Evolutionary conservation across 2,329 filamentous ascomycete species (phyloP).

Genomic region (Aspergillus sergii): DNA sequence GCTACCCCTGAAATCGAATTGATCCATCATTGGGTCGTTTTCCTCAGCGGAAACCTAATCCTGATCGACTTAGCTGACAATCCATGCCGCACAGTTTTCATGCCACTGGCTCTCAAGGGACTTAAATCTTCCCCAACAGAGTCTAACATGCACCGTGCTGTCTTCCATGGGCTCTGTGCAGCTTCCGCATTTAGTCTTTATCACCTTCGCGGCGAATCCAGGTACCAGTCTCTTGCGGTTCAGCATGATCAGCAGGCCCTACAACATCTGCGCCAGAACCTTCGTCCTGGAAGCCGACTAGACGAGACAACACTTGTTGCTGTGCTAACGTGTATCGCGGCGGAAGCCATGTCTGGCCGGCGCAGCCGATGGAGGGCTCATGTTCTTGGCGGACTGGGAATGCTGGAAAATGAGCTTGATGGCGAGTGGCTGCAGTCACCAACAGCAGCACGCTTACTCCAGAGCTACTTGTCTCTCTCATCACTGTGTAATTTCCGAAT

Average conservation of each 20-base stretch:
- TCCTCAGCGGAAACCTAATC: conserved; percentile 33
- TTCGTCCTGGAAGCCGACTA: conserved; percentile 15
- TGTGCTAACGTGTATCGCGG: conserved; percentile 23
- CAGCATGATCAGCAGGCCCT: conserved; percentile 33
- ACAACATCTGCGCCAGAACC: conserved; percentile 28
- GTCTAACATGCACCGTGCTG: conserved; percentile 30
- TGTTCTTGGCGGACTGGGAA: conserved; percentile 24
- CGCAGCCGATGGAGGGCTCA: conserved; percentile 28
- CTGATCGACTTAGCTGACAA: conserved; percentile 33
- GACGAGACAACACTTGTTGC: conserved; percentile 24
- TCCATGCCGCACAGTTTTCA: conserved; percentile 31
- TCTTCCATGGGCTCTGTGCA: conserved; percentile 33
- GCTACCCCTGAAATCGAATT: conserved; percentile 25
- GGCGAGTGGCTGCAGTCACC: conserved; percentile 22
- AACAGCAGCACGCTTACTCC: conserved; percentile 23
- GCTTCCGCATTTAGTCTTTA: conserved; percentile 28
- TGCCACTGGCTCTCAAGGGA: conserved; percentile 20
- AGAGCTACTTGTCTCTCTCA: conserved; percentile 33
- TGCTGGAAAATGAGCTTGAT: conserved; percentile 25
- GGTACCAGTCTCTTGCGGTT: conserved; percentile 30
- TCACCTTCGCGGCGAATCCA: conserved; percentile 27
- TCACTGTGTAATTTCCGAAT: conserved; percentile 31
- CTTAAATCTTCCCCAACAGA: conserved; percentile 5
- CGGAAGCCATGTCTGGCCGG: conserved; percentile 30
- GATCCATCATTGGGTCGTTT: conserved; percentile 33